These are phyloP conservation scores for Tetragonia tetragonoides DNA, from an alignment of 148 eudicot genomes.

Conservation along the genomic window DNA sequence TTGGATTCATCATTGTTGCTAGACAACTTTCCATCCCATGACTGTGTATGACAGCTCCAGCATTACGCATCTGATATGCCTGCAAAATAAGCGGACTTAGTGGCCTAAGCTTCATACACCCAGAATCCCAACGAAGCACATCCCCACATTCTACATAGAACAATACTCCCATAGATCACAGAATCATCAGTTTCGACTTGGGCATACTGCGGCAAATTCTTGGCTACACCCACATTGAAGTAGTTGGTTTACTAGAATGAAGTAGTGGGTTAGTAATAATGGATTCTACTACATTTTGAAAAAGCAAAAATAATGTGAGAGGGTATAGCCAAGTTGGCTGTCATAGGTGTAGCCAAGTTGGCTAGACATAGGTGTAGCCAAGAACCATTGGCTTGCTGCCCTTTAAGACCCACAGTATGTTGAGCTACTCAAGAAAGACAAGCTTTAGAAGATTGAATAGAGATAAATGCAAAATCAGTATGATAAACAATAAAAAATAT, in stretches of 20 bases:
- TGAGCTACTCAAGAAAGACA: background rate
- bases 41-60: constrained; percentile 96
- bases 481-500: background rate
- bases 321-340: too few relatives aligned
- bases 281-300: too few relatives aligned
- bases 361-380: too few relatives aligned
- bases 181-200: background rate
- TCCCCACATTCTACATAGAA: background rate
- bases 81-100: constrained; percentile 28
- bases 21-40: constrained; percentile 98
- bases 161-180: background rate
- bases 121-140: background rate
- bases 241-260: too few relatives aligned
- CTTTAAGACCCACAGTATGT: too few relatives aligned
- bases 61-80: constrained; percentile 91
- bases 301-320: too few relatives aligned
- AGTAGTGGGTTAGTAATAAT: too few relatives aligned
- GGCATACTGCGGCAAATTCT: too few relatives aligned
- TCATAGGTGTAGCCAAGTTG: too few relatives aligned
- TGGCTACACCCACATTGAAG: too few relatives aligned
- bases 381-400: too few relatives aligned
- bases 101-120: background rate
- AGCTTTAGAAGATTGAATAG: background rate
- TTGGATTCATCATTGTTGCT: constrained; percentile 86
- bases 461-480: background rate